These are phyloP conservation scores for Talaromyces albobiverticillius DNA, from an alignment of 2,329 filamentous ascomycete species.

Conservation along the genomic window DNA sequence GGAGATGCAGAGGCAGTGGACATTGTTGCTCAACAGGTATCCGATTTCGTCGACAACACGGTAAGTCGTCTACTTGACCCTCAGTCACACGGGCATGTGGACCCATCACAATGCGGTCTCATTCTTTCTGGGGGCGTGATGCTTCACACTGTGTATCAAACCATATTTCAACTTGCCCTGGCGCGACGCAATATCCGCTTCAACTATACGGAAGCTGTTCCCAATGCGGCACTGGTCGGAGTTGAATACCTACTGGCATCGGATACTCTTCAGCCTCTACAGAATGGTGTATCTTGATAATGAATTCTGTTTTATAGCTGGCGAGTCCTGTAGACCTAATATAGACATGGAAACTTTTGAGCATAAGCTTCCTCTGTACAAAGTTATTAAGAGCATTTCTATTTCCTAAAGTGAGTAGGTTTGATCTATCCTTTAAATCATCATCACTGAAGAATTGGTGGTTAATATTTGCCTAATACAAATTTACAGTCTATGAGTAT, in stretches of 20 bases:
- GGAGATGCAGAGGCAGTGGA: slow-evolving; percentile 10
- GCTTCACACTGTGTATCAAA: slow-evolving; percentile 12
- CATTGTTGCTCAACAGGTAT: slow-evolving; percentile 9
- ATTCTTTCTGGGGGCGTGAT: slow-evolving; percentile 12
- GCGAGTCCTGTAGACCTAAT: no score
- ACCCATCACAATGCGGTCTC: slow-evolving; percentile 8
- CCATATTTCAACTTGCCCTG: slow-evolving; percentile 3
- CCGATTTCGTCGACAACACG: slow-evolving; percentile 5
- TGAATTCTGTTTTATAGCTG: no score
- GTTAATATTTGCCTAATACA: slow-evolving; percentile 27
- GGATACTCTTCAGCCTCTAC: not conserved
- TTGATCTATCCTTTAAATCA: slow-evolving; percentile 16
- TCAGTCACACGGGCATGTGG: slow-evolving; percentile 5
- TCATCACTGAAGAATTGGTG: slow-evolving; percentile 22
- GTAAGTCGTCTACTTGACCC: slow-evolving; percentile 5
- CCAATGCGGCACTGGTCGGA: slow-evolving; percentile 5
- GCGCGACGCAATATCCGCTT: slow-evolving; percentile 2
- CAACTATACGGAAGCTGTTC: slow-evolving; percentile 8
- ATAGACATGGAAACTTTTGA: no score
- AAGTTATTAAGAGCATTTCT: slow-evolving; percentile 17
- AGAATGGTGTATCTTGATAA: not conserved
- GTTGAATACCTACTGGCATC: slow-evolving; percentile 12
- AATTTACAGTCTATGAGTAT: no score
- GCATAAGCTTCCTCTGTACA: slow-evolving; percentile 4
- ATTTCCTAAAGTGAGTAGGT: slow-evolving; percentile 20